Conservation (phyloP, 129 eudicot genomes). For the Dittrichia graveolens region DNA sequence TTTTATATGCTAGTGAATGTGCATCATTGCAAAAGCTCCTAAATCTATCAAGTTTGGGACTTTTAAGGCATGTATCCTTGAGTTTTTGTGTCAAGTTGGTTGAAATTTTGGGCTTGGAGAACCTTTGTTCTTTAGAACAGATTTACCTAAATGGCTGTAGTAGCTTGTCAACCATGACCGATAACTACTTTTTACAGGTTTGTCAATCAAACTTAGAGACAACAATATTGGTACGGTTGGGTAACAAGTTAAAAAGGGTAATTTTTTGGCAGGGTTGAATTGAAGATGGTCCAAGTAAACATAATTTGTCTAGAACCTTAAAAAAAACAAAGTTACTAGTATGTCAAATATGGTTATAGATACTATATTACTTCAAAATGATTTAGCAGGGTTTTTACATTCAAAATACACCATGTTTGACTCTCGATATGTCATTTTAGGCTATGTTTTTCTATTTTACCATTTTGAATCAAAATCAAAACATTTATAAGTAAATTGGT, state of each 20-base stretch:
- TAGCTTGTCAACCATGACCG: conserved; percentile 5
- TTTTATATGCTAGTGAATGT: conserved; percentile 17
- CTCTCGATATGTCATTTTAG: too few relatives aligned
- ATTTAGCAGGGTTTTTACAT: too few relatives aligned
- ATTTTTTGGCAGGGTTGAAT: not conserved
- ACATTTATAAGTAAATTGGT: too few relatives aligned
- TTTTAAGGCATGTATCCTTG: not conserved
- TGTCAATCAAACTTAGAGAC: not conserved
- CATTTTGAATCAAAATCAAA: too few relatives aligned
- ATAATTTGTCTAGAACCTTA: not conserved
- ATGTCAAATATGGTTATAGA: not conserved
- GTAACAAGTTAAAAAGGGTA: not conserved
- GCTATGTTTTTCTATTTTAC: too few relatives aligned
- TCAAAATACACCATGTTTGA: too few relatives aligned
- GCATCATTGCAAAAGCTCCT: conserved; percentile 17
- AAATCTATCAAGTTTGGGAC: not conserved
- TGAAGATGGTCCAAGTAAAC: not conserved
- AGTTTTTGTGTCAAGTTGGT: conserved; percentile 11
- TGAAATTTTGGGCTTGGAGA: conserved; percentile 19
- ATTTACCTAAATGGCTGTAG: conserved; percentile 4
- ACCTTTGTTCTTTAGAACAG: conserved; percentile 12
- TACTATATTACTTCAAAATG: too few relatives aligned
- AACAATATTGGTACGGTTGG: not conserved
- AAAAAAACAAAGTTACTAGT: not conserved
- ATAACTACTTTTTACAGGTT: conserved; percentile 3